Evolutionary conservation across 2,329 filamentous ascomycete species (phyloP).

Genomic region (Bipolaris zeicola): DNA sequence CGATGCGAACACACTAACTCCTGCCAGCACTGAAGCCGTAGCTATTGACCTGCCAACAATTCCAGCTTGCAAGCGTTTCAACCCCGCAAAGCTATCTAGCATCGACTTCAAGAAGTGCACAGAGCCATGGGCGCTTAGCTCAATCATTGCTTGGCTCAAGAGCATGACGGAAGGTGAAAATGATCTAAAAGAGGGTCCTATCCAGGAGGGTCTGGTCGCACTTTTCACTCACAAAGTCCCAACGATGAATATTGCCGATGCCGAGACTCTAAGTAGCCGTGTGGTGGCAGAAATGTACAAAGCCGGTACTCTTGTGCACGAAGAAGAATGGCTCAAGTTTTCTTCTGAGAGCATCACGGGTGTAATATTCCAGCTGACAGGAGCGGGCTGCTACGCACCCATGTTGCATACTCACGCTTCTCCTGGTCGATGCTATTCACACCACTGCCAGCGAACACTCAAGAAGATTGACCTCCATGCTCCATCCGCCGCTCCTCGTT

Average conservation of each 20-base stretch:
- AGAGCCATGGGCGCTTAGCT: constrained; percentile 92
- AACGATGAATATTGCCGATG: constrained; percentile 98
- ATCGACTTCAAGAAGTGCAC: constrained; percentile 82
- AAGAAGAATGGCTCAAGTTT: constrained; percentile 98
- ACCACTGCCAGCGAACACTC: constrained; percentile 90
- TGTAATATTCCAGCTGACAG: constrained; percentile 91
- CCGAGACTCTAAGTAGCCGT: constrained; percentile 79
- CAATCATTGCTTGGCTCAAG: constrained; percentile 84
- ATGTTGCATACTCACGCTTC: constrained; percentile 74
- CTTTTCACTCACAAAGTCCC: constrained; percentile 94
- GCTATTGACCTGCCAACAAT: constrained; percentile 84
- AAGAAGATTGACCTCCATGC: constrained; percentile 91
- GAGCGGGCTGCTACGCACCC: constrained; percentile 86
- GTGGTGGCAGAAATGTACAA: constrained; percentile 82
- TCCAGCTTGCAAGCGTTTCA: constrained; percentile 79
- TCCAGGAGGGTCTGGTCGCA: constrained; percentile 85
- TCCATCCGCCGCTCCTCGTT: constrained; percentile 67
- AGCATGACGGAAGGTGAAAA: constrained; percentile 89
- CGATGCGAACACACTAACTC: constrained; percentile 64
- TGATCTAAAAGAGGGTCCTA: constrained; percentile 81
- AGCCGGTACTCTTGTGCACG: constrained; percentile 76
- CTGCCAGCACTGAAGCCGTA: constrained; percentile 54
- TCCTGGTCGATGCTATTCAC: constrained; percentile 83
- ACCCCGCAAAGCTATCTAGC: constrained; percentile 79
- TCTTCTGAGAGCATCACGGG: constrained; percentile 80